A percentile compares a stretch with the other conserved stretches of the same genome.
Conservation (phyloP, 1,139 yeast genomes). For the Sugiyamaella pinicola region DNA sequence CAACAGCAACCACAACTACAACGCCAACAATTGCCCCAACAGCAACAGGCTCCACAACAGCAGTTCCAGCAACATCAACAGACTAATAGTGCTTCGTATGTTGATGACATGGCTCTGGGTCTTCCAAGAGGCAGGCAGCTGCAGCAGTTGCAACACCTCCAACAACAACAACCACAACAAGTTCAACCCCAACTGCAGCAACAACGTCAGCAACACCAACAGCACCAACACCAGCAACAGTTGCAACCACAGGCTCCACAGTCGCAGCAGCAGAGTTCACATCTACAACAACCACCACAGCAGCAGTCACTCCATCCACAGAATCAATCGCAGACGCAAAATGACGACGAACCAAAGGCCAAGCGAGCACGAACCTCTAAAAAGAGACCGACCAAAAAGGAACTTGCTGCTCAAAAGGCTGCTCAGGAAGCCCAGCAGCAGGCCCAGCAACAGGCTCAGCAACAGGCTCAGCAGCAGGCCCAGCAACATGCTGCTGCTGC, state of each 20-base stretch:
- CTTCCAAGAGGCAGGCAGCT: conserved; percentile 18
- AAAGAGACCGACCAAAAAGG: conserved; percentile 20
- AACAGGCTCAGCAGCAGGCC: conserved; percentile 23
- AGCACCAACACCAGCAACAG: conserved; percentile 15
- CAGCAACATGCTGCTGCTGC: conserved; percentile 20
- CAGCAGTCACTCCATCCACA: neutral
- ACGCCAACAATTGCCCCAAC: conserved; percentile 14
- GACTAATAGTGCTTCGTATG: conserved; percentile 10
- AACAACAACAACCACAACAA: conserved; percentile 20
- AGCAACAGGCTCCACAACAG: conserved; percentile 12
- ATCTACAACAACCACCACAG: conserved; percentile 19
- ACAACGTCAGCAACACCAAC: conserved; percentile 21
- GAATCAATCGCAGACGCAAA: conserved; percentile 18
- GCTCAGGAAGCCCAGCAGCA: conserved; percentile 20
- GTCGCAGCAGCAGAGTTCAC: conserved; percentile 19
- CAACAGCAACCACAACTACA: conserved; percentile 16
- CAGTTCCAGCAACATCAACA: conserved; percentile 6
- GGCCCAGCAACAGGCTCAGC: conserved; percentile 18
- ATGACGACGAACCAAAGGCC: conserved; percentile 11
- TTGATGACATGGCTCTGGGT: conserved; percentile 13
- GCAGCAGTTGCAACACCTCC: conserved; percentile 17
- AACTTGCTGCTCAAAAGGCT: conserved; percentile 16
- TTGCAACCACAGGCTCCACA: conserved; percentile 19
- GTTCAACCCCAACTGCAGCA: conserved; percentile 19
- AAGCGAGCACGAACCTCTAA: conserved; percentile 16